These are phyloP conservation scores for Phyllosticta citriasiana DNA, from an alignment of 2,329 filamentous ascomycete species.

Conservation along the genomic window DNA sequence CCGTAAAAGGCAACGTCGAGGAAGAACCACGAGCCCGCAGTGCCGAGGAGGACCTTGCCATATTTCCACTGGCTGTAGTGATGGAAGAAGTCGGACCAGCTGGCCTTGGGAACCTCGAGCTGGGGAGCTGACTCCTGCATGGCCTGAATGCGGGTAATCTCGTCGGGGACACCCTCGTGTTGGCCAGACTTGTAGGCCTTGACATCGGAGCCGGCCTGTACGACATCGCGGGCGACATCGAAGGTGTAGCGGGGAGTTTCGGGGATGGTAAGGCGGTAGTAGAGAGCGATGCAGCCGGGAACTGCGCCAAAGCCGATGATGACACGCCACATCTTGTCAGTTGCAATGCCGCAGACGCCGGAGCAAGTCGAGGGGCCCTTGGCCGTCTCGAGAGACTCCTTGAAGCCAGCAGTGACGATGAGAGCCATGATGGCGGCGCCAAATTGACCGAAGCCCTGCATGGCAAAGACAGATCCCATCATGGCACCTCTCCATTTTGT, in stretches of 20 bases:
- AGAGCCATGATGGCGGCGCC: constrained; percentile 65
- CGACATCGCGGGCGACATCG: constrained; percentile 64
- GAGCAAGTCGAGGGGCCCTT: constrained; percentile 47
- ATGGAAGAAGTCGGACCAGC: constrained; percentile 58
- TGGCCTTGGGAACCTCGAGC: constrained; percentile 59
- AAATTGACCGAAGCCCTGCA: constrained; percentile 78
- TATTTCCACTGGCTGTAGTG: constrained; percentile 67
- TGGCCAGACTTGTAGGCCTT: constrained; percentile 63
- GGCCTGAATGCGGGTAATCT: constrained; percentile 51
- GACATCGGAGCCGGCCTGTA: constrained; percentile 63
- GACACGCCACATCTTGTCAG: constrained; percentile 81
- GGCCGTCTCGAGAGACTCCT: constrained; percentile 47
- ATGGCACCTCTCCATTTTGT: constrained; percentile 80
- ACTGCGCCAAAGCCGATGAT: constrained; percentile 75
- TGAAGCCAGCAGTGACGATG: constrained; percentile 64
- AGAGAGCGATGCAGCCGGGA: constrained; percentile 70
- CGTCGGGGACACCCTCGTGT: constrained; percentile 54
- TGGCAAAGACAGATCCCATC: constrained; percentile 79
- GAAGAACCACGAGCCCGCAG: constrained; percentile 76
- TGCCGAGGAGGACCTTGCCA: constrained; percentile 63
- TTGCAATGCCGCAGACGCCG: constrained; percentile 54
- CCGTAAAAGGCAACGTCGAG: constrained; percentile 49
- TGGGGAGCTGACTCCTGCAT: constrained; percentile 44
- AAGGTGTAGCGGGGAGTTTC: constrained; percentile 86
- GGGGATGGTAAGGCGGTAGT: constrained; percentile 78